These are phyloP conservation scores for Parasitella parasitica DNA, from an alignment of 371 early-diverging fungal species.

Conservation along the genomic window DNA sequence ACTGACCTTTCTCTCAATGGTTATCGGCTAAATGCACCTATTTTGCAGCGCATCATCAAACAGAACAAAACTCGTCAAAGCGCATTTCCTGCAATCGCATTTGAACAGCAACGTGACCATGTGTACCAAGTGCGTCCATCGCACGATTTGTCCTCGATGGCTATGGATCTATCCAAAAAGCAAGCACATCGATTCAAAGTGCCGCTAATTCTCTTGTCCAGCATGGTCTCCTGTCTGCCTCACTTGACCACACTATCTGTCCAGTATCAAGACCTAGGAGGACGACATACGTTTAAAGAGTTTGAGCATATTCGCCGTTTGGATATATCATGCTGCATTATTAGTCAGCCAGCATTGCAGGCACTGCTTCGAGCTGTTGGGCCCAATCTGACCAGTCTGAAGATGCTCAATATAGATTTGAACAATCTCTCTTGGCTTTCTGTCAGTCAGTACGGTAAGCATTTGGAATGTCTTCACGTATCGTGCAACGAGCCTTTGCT, in stretches of 20 bases:
- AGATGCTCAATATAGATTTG: conserved; percentile 46
- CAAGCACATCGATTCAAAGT: conserved; percentile 19
- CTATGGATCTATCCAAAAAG: conserved; percentile 38
- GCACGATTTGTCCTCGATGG: conserved; percentile 32
- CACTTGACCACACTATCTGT: conserved; percentile 26
- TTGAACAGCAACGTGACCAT: conserved; percentile 39
- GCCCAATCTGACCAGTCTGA: conserved; percentile 20
- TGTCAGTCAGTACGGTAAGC: conserved; percentile 19
- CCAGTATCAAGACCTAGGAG: conserved; percentile 32
- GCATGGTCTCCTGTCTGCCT: conserved; percentile 2
- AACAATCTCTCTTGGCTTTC: conserved; percentile 27
- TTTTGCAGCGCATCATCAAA: neutral
- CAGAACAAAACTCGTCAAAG: neutral
- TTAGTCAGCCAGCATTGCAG: conserved; percentile 30
- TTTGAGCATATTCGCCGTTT: conserved; percentile 24
- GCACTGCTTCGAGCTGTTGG: conserved; percentile 22
- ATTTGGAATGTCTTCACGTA: conserved; percentile 31
- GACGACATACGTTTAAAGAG: neutral
- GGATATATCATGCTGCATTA: conserved; percentile 40
- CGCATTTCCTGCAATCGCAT: neutral
- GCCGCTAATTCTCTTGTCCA: conserved; percentile 16
- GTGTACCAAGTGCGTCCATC: conserved; percentile 42
- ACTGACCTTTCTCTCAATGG: conserved; percentile 23
- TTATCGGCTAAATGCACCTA: conserved; percentile 14
- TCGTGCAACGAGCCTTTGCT: conserved; percentile 28